Evolutionary conservation across 2,329 filamentous ascomycete genomes (phyloP).

Genomic region (Colletotrichum sp.): DNA sequence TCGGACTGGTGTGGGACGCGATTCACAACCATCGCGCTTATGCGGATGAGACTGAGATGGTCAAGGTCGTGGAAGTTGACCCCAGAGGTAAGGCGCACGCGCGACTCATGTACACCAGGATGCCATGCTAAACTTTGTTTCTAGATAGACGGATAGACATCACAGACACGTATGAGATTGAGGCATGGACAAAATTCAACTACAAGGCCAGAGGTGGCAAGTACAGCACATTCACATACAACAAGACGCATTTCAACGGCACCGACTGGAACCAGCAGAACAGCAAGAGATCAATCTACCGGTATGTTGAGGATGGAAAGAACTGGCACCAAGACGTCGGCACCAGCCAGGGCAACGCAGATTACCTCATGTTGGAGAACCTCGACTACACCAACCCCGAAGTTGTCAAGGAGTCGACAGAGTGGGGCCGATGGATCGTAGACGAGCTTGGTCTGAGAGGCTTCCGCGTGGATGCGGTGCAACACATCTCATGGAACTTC

Average conservation of each 20-base stretch:
- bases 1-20: conserved; percentile 14
- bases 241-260: conserved; percentile 19
- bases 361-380: conserved; percentile 20
- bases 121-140: not conserved
- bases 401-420: conserved; percentile 6
- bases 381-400: conserved; percentile 17
- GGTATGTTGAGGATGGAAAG: conserved; percentile 14
- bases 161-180: conserved; percentile 13
- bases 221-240: conserved; percentile 17
- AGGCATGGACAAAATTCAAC: conserved; percentile 15
- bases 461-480: conserved; percentile 16
- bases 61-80: conserved; percentile 12
- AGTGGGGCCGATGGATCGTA: conserved; percentile 18
- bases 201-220: conserved; percentile 12
- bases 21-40: conserved; percentile 20
- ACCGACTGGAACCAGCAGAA: conserved; percentile 19
- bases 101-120: not conserved
- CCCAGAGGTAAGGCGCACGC: not conserved
- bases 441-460: conserved; percentile 5
- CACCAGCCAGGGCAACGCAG: conserved; percentile 8
- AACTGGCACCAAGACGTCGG: conserved; percentile 21
- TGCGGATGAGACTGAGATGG: conserved; percentile 14
- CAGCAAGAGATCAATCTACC: conserved; percentile 13
- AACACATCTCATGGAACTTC: conserved; percentile 20
- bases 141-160: conserved; percentile 14